Conservation (phyloP, 2,329 filamentous ascomycete species). For the Alternaria dauci region DNA sequence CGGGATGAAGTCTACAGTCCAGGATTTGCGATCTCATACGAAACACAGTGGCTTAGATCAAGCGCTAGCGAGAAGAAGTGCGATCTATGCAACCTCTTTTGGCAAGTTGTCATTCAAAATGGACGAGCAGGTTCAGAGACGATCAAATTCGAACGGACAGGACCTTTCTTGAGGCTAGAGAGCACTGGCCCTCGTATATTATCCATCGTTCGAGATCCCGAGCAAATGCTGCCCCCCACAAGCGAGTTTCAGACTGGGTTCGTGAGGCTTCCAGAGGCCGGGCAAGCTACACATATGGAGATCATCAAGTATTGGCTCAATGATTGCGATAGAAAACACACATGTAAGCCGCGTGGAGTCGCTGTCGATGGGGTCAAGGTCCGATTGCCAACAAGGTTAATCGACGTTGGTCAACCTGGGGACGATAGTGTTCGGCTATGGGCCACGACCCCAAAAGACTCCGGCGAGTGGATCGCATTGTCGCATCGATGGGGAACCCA, state of each 20-base stretch:
- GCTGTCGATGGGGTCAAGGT: neutral
- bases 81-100: neutral
- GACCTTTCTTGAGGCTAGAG: neutral
- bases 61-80: neutral
- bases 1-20: neutral
- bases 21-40: neutral
- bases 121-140: neutral
- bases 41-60: neutral
- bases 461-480: constrained; percentile 24
- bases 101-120: neutral
- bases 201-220: constrained; percentile 2
- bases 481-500: constrained; percentile 27
- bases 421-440: neutral
- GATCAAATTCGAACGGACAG: constrained; percentile 4
- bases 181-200: neutral
- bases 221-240: neutral
- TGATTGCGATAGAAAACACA: constrained; percentile 21
- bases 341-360: neutral
- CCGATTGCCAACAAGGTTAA: constrained; percentile 17
- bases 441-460: neutral
- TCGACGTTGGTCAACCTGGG: constrained; percentile 16
- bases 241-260: constrained; percentile 19
- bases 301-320: constrained; percentile 19
- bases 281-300: constrained; percentile 11
- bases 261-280: constrained; percentile 14